Conservation (phyloP, 2,329 filamentous ascomycete genomes). For the Monosporascus ibericus region DNA sequence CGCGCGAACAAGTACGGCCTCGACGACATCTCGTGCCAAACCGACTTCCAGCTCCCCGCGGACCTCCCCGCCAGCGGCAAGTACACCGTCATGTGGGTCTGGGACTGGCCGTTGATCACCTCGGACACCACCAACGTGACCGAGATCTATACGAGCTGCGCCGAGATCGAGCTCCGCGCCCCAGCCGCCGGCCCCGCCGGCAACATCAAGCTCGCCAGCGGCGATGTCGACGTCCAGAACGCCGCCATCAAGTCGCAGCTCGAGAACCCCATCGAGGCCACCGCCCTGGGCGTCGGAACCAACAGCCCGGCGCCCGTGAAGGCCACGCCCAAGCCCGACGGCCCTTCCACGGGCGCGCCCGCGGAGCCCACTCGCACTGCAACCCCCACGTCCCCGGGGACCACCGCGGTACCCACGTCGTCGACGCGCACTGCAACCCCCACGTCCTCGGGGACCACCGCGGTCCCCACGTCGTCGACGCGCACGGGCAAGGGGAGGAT, state of each 20-base stretch:
- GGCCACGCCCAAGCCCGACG: background rate
- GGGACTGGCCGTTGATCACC: constrained; percentile 76
- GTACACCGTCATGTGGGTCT: constrained; percentile 91
- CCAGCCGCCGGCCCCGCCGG: constrained; percentile 26
- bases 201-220: constrained; percentile 32
- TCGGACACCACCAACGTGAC: constrained; percentile 37
- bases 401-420: no score
- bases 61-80: constrained; percentile 55
- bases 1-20: constrained; percentile 55
- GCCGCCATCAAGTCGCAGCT: constrained; percentile 38
- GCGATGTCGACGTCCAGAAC: constrained; percentile 19
- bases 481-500: constrained; percentile 3
- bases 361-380: no score
- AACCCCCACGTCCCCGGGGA: no score
- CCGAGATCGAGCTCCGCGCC: constrained; percentile 26
- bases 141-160: constrained; percentile 55
- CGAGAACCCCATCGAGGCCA: constrained; percentile 31
- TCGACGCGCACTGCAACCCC: no score
- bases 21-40: constrained; percentile 70
- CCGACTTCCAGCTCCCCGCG: constrained; percentile 67
- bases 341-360: no score
- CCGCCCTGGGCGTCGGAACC: constrained; percentile 24
- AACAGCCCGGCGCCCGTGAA: constrained; percentile 16
- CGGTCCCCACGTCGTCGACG: background rate
- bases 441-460: no score